Evolutionary conservation across 2,329 filamentous ascomycete species (phyloP).

Genomic region (Nigrograna mackinnonii): DNA sequence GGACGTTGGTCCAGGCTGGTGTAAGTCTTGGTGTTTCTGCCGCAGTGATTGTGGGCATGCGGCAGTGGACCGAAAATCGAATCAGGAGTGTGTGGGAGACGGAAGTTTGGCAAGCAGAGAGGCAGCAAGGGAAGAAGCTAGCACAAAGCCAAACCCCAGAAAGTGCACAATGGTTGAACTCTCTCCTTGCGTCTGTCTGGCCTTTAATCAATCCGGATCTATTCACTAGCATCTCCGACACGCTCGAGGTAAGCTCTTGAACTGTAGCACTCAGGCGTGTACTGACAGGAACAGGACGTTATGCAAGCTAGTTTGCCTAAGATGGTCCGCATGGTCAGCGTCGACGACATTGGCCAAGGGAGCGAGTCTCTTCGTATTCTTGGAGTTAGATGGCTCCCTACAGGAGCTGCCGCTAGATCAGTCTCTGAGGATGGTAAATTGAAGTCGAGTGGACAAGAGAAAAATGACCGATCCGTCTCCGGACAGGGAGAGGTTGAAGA

Average conservation of each 20-base stretch:
- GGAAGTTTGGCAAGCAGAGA: slow-evolving; percentile 69
- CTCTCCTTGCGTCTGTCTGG: slow-evolving; percentile 69
- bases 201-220: slow-evolving; percentile 76
- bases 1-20: slow-evolving; percentile 28
- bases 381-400: slow-evolving; percentile 73
- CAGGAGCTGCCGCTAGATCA: slow-evolving; percentile 66
- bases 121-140: slow-evolving; percentile 55
- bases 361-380: slow-evolving; percentile 72
- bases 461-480: slow-evolving; percentile 55
- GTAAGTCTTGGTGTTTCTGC: slow-evolving; percentile 30
- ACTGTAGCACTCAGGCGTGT: too few relatives aligned
- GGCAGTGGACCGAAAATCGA: slow-evolving; percentile 65
- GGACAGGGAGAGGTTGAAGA: slow-evolving; percentile 46
- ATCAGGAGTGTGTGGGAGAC: slow-evolving; percentile 68
- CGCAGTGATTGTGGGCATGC: slow-evolving; percentile 50
- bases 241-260: slow-evolving; percentile 61
- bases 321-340: slow-evolving; percentile 72
- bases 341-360: slow-evolving; percentile 76
- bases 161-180: slow-evolving; percentile 74
- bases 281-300: slow-evolving; percentile 56
- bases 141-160: slow-evolving; percentile 59
- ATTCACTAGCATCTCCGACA: slow-evolving; percentile 69
- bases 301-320: slow-evolving; percentile 77
- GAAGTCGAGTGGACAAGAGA: slow-evolving; percentile 49
- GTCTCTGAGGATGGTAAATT: slow-evolving; percentile 64